These are phyloP conservation scores for Aspergillus cavernicola DNA, from an alignment of 495 filamentous ascomycete genomes.

Conservation along the genomic window DNA sequence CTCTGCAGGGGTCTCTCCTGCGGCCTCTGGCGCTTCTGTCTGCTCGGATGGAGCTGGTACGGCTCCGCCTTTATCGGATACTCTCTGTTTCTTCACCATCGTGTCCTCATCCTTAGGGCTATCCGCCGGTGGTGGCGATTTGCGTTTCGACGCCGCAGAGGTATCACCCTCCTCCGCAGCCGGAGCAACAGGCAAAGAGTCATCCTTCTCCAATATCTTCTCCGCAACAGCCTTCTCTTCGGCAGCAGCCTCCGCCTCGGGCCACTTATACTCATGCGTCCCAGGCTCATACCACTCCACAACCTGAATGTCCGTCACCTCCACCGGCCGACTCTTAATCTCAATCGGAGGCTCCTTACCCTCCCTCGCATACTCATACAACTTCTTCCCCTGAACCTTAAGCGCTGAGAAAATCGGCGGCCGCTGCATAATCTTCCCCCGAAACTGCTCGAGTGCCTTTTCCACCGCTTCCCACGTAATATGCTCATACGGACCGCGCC, in stretches of 20 bases:
- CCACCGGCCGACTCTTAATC: slow-evolving; percentile 75
- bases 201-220: slow-evolving; percentile 54
- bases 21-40: slow-evolving; percentile 12
- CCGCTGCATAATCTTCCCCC: slow-evolving; percentile 84
- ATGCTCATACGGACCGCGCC: slow-evolving; percentile 67
- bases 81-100: slow-evolving; percentile 33
- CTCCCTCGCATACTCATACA: slow-evolving; percentile 94
- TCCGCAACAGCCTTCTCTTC: slow-evolving; percentile 71
- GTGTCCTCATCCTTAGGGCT: slow-evolving; percentile 18
- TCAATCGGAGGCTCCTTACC: slow-evolving; percentile 79
- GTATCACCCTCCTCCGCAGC: slow-evolving; percentile 16
- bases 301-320: slow-evolving; percentile 70
- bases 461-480: slow-evolving; percentile 76
- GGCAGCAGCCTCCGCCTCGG: slow-evolving; percentile 64
- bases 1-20: slow-evolving; percentile 13
- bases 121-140: slow-evolving; percentile 28
- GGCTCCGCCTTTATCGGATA: slow-evolving; percentile 23
- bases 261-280: slow-evolving; percentile 67
- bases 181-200: slow-evolving; percentile 19
- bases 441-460: slow-evolving; percentile 68
- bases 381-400: slow-evolving; percentile 80
- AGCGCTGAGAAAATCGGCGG: slow-evolving; percentile 93
- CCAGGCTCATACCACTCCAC: slow-evolving; percentile 86
- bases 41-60: slow-evolving; percentile 9
- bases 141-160: slow-evolving; percentile 26